Evolutionary conservation across 2,329 filamentous ascomycete species (phyloP), one percentile per base, ranked within the genome.

Genomic region (Epichloe scottii): DNA sequence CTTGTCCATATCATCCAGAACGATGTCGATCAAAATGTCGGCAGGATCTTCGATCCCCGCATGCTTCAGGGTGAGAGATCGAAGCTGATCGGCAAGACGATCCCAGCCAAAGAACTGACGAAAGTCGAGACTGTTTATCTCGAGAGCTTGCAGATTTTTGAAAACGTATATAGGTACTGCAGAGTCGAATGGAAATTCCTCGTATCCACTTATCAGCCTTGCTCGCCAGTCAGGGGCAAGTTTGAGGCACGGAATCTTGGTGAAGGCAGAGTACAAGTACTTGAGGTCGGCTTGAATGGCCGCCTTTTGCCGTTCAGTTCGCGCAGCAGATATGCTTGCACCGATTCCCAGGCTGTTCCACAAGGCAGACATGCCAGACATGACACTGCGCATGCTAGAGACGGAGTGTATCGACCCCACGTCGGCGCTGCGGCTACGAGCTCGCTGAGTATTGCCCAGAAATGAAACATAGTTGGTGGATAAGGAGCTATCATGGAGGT

Each of bases 101-200:
- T 98, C 91, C 93, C 93, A 98, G 52, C 93, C 93, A 68, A 89
- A 95, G 70, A 97, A 96, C 60, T 95, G 90, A 55, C 93, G 82
- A 64, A 95, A 96, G 68, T 98, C 93, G 63, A 97, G 85, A 69
- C 94, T 90, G 70, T 85, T 90, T 49, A 98, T 87, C 67, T 98
- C 93, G 56, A 98, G 76, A 21, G 89, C 86, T 68, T 91, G 91
- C 50, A 97, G 74, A 59, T 97, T 98, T 71, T 98, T 97, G 78
- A 98, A 97, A 8, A 87, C 87, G 66, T 95, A 85, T n/a, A 98
- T 75, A 19, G 93, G 93, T 33, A 98, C 93, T 19, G 93, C 93
- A 23, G 89, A 95, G 68, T 98, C 93, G 67, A 97, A 96, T 3
- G 93, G 93, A 59, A 97, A 98, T 68, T 96, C 91, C 68, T 98